A percentile compares a stretch with the other conserved stretches of the same genome.
Evolutionary conservation across 495 filamentous ascomycete species (phyloP).

Genomic region (Aspergillus steynii): DNA sequence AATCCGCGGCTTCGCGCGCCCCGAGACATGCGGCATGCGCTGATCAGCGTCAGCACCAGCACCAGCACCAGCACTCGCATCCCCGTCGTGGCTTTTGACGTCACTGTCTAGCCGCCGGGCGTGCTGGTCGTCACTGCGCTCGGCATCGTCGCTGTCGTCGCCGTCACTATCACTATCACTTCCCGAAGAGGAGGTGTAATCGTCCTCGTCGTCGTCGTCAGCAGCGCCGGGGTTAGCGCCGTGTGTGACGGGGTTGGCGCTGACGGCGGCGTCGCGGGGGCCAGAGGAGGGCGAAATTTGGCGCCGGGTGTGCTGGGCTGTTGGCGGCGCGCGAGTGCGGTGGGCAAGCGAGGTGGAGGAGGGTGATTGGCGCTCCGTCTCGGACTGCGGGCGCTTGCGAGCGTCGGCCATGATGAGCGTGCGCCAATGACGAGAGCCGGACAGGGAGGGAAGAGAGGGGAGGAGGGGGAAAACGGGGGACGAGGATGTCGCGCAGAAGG

Average conservation of each 20-base stretch:
- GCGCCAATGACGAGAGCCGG: conserved; percentile 12
- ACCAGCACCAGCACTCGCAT: conserved; percentile 3
- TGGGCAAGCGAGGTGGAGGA: not conserved
- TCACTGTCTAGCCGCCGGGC: conserved; percentile 13
- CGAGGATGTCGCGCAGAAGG: not conserved
- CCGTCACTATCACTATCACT: conserved; percentile 30
- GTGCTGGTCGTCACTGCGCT: not conserved
- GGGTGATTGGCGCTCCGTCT: conserved; percentile 5
- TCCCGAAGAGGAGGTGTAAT: conserved; percentile 43
- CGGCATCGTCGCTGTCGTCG: conserved; percentile 21
- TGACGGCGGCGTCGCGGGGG: not conserved
- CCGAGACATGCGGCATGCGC: conserved; percentile 29
- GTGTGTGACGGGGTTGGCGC: conserved; percentile 4
- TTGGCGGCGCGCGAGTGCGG: not conserved
- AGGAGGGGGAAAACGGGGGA: too few species aligned
- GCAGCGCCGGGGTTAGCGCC: not conserved
- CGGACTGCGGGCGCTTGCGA: conserved; percentile 20
- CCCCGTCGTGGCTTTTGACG: not conserved
- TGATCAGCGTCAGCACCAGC: conserved; percentile 6
- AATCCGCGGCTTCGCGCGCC: conserved; percentile 40
- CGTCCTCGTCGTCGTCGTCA: conserved; percentile 30
- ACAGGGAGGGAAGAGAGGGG: too few species aligned
- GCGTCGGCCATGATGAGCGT: conserved; percentile 15
- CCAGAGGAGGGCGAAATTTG: not conserved
- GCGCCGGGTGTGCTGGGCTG: not conserved